Base-by-base conservation (phyloP, 495 filamentous ascomycete genomes). In the Oleoguttula mirabilis region DNA sequence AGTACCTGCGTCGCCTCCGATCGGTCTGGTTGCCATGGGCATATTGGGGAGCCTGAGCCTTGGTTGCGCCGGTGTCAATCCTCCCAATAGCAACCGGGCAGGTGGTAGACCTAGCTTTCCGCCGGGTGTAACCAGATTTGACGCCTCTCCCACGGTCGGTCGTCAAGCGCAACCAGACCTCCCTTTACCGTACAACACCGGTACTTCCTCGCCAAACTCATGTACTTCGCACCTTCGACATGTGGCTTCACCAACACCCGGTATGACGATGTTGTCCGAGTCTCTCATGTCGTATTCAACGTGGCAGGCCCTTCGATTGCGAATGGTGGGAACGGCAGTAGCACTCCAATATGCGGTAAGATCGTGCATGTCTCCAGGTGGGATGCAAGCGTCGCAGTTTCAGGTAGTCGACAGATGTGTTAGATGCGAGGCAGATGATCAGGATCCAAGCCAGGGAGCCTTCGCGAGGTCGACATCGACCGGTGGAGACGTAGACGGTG, bases 381-480 rank as follows among this genome's bases (percentile, higher is more conserved):
- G 17, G 61, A 67, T 22, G 68, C 66, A n/a, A 56, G 56, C 17
- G 47, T 44, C 3, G 58, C 52, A 5, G 58, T 72, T 86, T 3
- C 76, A 58, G 30, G 76, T 92, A 0, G 80, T 85, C 11, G 84
- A 90, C 65, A 63, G 82, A 23, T 88, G 84, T 62, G 67, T 65
- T 8, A 79, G 75, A 0, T 88, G 84, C 54, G 46, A 60, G 28
- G 61, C 69, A 11, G 64, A 64, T 3, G 82, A 88, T 63, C 41
- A 88, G 10, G 82, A 88, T 64, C 66, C 84, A 15, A 77, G 70
- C 10, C 58, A 67, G 4, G 55, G 58, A 3, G 72, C 76, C 10
- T 88, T 88, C 57, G 60, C 67, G 20, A 51, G 66, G 41, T 47
- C 88, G 37, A 81, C 77, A 3, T 58, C 70, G 3, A 49, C 69